Evolutionary conservation across 2,329 filamentous ascomycete genomes (phyloP), one percentile per base, ranked within the genome.

Genomic region (Xylariales sp.): DNA sequence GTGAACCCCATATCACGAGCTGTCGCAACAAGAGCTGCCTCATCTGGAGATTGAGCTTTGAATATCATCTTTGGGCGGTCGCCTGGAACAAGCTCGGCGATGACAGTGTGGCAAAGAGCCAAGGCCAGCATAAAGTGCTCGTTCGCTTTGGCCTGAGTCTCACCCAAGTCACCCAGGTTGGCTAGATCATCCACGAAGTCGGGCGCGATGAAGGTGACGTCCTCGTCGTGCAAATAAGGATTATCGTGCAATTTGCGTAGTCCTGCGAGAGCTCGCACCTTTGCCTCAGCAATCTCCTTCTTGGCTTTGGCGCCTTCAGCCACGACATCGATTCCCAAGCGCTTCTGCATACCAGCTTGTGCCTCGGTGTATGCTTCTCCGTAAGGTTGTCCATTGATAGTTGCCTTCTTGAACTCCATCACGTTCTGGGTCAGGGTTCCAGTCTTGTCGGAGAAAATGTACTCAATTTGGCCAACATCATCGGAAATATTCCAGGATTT

Each of bases 401-500:
- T 95, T 39, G 85, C 89, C 63, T 98, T 98, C 63, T 97, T 98
- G 77, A 97, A 98, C 61, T 98, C 94, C 93, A 95, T 95, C 37
- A 94, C 85, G 58, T 95, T 95, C 54, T 94, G 88, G 0, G 88
- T 95, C 47, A 95, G 66, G 3, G 88, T 95, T 41, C 88, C 88
- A 0, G 88, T 95, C 65, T 95, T 95, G 70, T 95, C 88, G 1
- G 88, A 96, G 63, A 98, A 98, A 49, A 98, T 95, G 68, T 97
- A 98, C 63, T 97, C 93, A 45, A 98, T 95, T 64, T 98, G 93
- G 11, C 93, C 93, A 32, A 98, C 74, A 53, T 98, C 94, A 56
- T 98, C 93, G 1, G 91, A 97, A 35, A 98, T 97, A 58, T 97
- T 98, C 93, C 93, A 98, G 0, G 90, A 89, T 57, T 97, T 97